A percentile compares a stretch with the other conserved stretches of the same genome.
Evolutionary conservation across 495 filamentous ascomycete genomes (phyloP).

Genomic region (Penicillium samsonianum): DNA sequence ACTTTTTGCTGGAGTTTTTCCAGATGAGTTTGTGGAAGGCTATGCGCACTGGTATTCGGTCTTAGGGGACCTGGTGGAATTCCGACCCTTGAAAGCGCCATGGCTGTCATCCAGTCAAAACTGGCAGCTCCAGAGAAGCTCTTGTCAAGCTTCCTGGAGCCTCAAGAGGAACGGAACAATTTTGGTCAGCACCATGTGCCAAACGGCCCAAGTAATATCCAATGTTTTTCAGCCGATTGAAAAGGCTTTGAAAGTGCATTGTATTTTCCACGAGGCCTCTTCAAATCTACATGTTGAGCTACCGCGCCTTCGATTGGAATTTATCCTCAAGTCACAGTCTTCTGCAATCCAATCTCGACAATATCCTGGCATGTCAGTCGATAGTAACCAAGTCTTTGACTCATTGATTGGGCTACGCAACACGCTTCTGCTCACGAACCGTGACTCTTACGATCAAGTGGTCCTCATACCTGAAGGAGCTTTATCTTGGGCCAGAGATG

Average conservation of each 20-base stretch:
- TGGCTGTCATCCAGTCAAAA: too few relatives aligned
- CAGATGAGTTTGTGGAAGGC: too few relatives aligned
- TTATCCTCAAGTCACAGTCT: constrained; percentile 37
- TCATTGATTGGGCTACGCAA: constrained; percentile 52
- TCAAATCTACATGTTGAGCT: constrained; percentile 42
- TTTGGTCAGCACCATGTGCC: constrained; percentile 41
- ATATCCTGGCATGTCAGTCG: constrained; percentile 56
- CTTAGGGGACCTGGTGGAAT: too few relatives aligned
- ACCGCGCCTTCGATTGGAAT: constrained; percentile 52
- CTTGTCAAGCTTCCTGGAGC: too few relatives aligned
- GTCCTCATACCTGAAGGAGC: constrained; percentile 53
- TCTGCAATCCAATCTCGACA: constrained; percentile 49
- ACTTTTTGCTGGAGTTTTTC: too few relatives aligned
- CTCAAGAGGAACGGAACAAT: too few relatives aligned
- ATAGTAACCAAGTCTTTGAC: constrained; percentile 54
- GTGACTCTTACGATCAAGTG: constrained; percentile 28
- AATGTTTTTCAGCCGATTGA: constrained; percentile 35
- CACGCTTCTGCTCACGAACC: constrained; percentile 50
- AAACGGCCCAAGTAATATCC: constrained; percentile 31
- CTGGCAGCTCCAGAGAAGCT: too few relatives aligned
- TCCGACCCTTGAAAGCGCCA: too few relatives aligned
- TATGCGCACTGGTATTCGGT: too few relatives aligned
- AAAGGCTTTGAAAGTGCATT: constrained; percentile 38
- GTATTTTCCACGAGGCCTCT: constrained; percentile 12
- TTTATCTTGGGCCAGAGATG: constrained; percentile 7